phyloP scores from a whole-genome alignment of 1,139 yeast species.

The Protomyces pachydermus region DNA sequence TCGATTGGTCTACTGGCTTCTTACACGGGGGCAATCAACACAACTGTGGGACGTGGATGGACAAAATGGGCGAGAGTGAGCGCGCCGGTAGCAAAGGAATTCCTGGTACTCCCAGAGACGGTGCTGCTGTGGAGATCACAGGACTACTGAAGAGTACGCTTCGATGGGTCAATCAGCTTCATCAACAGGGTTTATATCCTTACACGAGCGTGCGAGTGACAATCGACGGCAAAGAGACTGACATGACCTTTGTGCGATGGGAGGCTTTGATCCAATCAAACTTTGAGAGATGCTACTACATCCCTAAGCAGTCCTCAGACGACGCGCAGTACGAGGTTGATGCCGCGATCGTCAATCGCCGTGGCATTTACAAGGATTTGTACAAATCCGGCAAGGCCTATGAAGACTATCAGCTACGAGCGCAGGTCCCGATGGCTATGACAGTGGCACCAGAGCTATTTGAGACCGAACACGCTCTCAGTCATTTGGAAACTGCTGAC shows the following conservation, averaged over 20 bases:
- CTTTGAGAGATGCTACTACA: constrained; percentile 72
- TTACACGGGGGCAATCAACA: constrained; percentile 85
- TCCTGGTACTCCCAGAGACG: constrained; percentile 97
- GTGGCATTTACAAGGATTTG: constrained; percentile 90
- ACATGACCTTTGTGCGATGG: constrained; percentile 61
- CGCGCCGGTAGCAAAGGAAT: constrained; percentile 77
- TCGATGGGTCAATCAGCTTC: constrained; percentile 66
- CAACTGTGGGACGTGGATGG: constrained; percentile 99
- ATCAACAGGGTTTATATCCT: constrained; percentile 52
- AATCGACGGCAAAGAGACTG: constrained; percentile 58
- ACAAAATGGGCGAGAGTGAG: constrained; percentile 94
- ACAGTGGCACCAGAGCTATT: constrained; percentile 90
- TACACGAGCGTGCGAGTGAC: constrained; percentile 41
- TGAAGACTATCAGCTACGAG: constrained; percentile 90
- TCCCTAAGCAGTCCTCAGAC: constrained; percentile 63
- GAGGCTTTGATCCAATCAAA: constrained; percentile 59
- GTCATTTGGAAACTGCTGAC: constrained; percentile 70
- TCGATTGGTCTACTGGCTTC: constrained; percentile 87
- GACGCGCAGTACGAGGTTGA: constrained; percentile 59
- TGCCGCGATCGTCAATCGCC: constrained; percentile 63
- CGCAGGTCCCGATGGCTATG: constrained; percentile 91
- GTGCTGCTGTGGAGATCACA: constrained; percentile 89
- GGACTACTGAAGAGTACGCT: constrained; percentile 81
- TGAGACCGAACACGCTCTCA: constrained; percentile 53
- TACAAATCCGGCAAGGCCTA: constrained; percentile 74